Percentiles rank a stretch among this genome's conserved stretches.
Evolutionary conservation across 495 filamentous ascomycete species (phyloP).

Genomic region (Daldinia childiae): DNA sequence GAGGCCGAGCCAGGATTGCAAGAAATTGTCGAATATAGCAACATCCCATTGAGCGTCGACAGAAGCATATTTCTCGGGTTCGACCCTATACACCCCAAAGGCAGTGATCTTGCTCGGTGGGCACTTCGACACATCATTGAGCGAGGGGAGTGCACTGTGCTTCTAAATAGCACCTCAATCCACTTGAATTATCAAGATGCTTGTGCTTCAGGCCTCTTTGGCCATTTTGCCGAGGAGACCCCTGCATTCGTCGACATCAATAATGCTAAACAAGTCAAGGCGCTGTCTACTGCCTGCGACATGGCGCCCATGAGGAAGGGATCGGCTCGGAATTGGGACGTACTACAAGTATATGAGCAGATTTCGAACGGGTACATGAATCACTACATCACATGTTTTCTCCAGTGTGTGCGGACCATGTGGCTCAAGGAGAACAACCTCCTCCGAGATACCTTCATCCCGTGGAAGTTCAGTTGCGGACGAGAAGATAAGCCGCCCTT

Average conservation of each 20-base stretch:
- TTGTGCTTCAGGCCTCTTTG: neutral
- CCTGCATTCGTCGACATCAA: neutral
- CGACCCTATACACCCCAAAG: neutral
- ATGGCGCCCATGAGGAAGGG: neutral
- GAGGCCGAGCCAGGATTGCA: neutral
- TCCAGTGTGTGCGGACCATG: neutral
- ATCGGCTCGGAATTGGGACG: too few species aligned
- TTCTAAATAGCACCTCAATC: neutral
- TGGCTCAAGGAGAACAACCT: neutral
- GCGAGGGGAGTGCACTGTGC: neutral
- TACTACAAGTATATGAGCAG: too few species aligned
- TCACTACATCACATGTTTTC: neutral
- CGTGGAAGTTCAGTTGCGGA: neutral
- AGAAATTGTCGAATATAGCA: neutral
- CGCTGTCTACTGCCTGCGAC: neutral
- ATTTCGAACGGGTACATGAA: too few species aligned
- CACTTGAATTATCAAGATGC: neutral
- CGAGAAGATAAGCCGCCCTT: neutral
- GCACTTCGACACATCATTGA: neutral
- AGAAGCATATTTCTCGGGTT: neutral
- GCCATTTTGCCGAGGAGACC: neutral
- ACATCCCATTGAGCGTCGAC: neutral
- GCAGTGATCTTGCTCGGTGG: neutral
- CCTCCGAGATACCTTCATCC: neutral
- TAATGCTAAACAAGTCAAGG: neutral